Evolutionary conservation across 768 basidiomycete species (phyloP).

Genomic region (Tulasnella sp.): DNA sequence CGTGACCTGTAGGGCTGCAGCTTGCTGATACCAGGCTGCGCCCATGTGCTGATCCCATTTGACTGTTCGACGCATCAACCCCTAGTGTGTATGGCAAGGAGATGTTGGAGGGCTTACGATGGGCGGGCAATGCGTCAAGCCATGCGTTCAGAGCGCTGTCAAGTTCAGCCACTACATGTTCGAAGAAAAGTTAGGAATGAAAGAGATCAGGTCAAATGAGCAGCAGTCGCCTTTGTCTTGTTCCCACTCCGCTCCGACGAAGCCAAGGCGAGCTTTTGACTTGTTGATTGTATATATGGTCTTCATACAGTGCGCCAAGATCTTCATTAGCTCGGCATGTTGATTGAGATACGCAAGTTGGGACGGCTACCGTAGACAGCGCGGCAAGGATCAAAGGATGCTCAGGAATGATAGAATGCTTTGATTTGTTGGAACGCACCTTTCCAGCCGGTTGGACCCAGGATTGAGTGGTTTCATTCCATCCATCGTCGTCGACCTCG

Average conservation of each 20-base stretch:
- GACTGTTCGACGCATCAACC: conserved; percentile 30
- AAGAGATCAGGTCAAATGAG: not conserved
- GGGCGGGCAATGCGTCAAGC: conserved; percentile 54
- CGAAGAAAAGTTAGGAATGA: not conserved
- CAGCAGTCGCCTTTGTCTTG: not conserved
- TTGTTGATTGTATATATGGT: conserved; percentile 62
- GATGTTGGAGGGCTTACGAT: conserved; percentile 31
- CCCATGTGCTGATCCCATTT: conserved; percentile 43
- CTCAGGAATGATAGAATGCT: too few relatives aligned
- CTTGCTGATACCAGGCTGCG: conserved; percentile 41
- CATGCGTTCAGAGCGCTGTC: conserved; percentile 62
- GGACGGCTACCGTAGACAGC: conserved; percentile 30
- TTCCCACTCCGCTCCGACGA: conserved; percentile 38
- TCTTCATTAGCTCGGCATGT: conserved; percentile 45
- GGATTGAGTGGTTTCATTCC: conserved; percentile 45
- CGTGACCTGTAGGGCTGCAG: conserved; percentile 42
- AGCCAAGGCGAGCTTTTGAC: conserved; percentile 49
- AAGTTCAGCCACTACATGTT: not conserved
- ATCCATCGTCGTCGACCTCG: conserved; percentile 76
- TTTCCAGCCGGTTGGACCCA: conserved; percentile 54
- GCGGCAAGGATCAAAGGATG: not conserved
- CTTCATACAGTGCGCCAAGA: conserved; percentile 47
- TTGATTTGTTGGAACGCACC: not conserved
- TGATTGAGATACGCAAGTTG: conserved; percentile 45
- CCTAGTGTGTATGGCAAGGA: not conserved